Conservation (phyloP, 495 filamentous ascomycete species). For the Aspergillus panamensis region DNA sequence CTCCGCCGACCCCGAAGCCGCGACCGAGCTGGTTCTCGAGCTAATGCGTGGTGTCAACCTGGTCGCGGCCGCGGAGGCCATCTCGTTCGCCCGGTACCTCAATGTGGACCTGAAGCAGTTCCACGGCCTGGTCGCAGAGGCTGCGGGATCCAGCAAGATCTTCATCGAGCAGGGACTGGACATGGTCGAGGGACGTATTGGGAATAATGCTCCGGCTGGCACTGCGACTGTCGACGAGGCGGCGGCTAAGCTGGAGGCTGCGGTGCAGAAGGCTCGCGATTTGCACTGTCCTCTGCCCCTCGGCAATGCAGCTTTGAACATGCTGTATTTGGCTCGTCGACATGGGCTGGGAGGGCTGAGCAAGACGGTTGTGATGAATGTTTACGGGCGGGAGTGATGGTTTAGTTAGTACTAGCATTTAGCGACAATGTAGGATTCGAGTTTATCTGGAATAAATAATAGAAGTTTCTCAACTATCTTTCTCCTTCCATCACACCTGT, state of each 20-base stretch:
- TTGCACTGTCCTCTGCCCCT: constrained; percentile 41
- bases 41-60: constrained; percentile 64
- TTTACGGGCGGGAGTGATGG: constrained; percentile 23
- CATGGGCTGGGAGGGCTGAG: constrained; percentile 31
- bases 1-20: constrained; percentile 26
- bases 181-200: constrained; percentile 44
- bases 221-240: constrained; percentile 52
- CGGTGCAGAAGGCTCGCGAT: constrained; percentile 56
- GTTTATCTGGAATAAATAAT: background rate
- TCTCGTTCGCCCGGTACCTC: constrained; percentile 60
- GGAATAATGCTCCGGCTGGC: constrained; percentile 24
- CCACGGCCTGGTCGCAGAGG: constrained; percentile 63
- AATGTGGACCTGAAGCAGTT: constrained; percentile 63
- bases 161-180: constrained; percentile 55
- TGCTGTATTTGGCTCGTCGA: constrained; percentile 35
- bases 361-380: constrained; percentile 36
- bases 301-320: constrained; percentile 41
- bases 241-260: constrained; percentile 55
- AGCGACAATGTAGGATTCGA: constrained; percentile 1
- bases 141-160: constrained; percentile 63
- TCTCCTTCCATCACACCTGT: too few relatives aligned
- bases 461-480: too few relatives aligned
- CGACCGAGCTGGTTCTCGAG: constrained; percentile 53
- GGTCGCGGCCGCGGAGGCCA: constrained; percentile 60
- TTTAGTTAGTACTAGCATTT: constrained; percentile 5